Conservation (phyloP, 2,329 filamentous ascomycete species). For the Trichoderma pleuroti region DNA sequence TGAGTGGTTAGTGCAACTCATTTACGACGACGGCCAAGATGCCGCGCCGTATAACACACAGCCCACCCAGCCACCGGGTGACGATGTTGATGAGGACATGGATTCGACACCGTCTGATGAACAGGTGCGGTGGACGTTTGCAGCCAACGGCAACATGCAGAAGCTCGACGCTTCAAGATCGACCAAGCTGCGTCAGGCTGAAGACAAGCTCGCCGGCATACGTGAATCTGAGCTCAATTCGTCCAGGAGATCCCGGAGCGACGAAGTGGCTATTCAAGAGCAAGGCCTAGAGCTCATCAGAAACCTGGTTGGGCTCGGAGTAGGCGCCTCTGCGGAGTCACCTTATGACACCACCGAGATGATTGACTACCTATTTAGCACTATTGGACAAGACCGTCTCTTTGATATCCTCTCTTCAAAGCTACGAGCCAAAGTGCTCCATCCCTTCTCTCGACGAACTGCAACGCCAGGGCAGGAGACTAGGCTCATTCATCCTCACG, state of each 20-base stretch:
- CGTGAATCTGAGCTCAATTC: slow-evolving; percentile 67
- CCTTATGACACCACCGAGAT: slow-evolving; percentile 60
- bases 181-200: slow-evolving; percentile 46
- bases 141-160: slow-evolving; percentile 30
- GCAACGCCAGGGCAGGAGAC: slow-evolving; percentile 37
- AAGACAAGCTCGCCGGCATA: slow-evolving; percentile 47
- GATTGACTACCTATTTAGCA: slow-evolving; percentile 78
- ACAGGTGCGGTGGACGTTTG: slow-evolving; percentile 37
- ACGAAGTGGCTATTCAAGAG: slow-evolving; percentile 84
- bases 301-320: slow-evolving; percentile 69
- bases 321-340: slow-evolving; percentile 49
- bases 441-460: slow-evolving; percentile 48
- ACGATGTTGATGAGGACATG: slow-evolving; percentile 55
- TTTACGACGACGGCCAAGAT: slow-evolving; percentile 61
- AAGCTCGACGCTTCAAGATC: slow-evolving; percentile 38
- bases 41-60: slow-evolving; percentile 43
- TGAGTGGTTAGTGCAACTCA: slow-evolving; percentile 75
- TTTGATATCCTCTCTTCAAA: slow-evolving; percentile 80
- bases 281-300: slow-evolving; percentile 86
- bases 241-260: slow-evolving; percentile 63
- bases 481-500: slow-evolving; percentile 53
- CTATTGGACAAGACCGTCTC: slow-evolving; percentile 71
- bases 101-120: slow-evolving; percentile 52
- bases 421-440: slow-evolving; percentile 59
- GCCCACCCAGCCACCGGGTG: slow-evolving; percentile 27